Evolutionary conservation across 805 yeast genomes (phyloP), one percentile per base, ranked within the genome.

Genomic region (Myxozyma nipponensis): DNA sequence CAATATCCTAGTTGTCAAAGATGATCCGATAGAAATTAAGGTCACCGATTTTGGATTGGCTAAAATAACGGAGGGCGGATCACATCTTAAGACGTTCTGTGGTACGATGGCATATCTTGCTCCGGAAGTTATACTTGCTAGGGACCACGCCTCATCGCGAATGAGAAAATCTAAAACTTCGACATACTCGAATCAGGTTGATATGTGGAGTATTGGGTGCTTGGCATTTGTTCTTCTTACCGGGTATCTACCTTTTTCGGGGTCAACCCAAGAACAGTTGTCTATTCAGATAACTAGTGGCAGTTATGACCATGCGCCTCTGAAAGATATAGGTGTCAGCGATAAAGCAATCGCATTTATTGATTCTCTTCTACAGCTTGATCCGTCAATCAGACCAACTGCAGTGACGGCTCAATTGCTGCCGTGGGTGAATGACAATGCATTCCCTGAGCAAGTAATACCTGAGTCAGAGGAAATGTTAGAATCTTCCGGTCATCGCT

Each of bases 171-270:
- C 60, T 68, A 69, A 67, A 45, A 13, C 13, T 9, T 7, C 7
- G 13, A 28, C 32, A 13, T 93, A 93, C 63, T 87, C 96, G 1
- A 83, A 85, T 35, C 75, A 86, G 50, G 98, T 93, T 15, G 99
- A 93, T 66, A 87, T 93, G 77, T 93, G 99, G 99, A 88, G 97
- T 1, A 75, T 93, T 49, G 99, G 98, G 0, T 93, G 99, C 67
- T 70, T 93, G 24, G 84, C 89, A 0, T 93, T 89, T 70, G 98
- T 93, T 3, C 81, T 91, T 22, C 39, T 93, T 47, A 91, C 98
- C 0, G 91, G 93, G 0, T 96, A 88, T 74, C 72, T 91, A 54
- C 99, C 99, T 5, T 93, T 93, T 66, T 88, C 91, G 65, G 97
- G 97, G 0, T 77, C 83, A 46, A 87, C 96, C 0, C 98, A 91